A percentile compares a stretch with the other conserved stretches of the same genome.
phyloP scores from a whole-genome alignment of 2,329 filamentous ascomycete species.

The Emergomyces orientalis region DNA sequence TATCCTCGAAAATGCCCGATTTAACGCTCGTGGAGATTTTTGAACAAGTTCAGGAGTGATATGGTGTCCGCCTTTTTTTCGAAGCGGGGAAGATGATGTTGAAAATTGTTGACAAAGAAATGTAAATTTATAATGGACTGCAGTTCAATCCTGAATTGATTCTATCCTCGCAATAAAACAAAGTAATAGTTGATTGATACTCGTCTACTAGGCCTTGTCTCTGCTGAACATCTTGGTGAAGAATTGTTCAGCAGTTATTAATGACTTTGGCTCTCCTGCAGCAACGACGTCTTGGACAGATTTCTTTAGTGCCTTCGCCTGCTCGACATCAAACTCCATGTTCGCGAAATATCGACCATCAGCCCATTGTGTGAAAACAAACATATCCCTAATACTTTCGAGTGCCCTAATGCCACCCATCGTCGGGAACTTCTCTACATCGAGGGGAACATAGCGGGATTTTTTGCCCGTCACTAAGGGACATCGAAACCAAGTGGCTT shows the following conservation, averaged over 20 bases:
- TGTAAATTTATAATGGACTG: background rate
- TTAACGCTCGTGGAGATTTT: background rate
- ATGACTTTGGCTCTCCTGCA: background rate
- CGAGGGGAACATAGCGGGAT: conserved; percentile 1
- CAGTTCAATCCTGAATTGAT: background rate
- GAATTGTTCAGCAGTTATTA: background rate
- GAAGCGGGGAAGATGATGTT: background rate
- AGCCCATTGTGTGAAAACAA: conserved; percentile 1
- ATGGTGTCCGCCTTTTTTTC: background rate
- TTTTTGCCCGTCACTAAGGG: conserved; percentile 5
- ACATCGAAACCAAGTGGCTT: background rate
- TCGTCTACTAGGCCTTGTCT: background rate
- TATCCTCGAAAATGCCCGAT: background rate
- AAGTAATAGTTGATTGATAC: background rate
- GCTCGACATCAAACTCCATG: conserved; percentile 1
- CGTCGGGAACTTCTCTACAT: background rate
- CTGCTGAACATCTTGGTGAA: conserved; percentile 5
- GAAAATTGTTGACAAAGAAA: background rate
- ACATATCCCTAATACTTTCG: conserved; percentile 3
- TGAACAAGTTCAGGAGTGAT: background rate
- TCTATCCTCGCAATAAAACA: background rate
- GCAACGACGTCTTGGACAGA: background rate
- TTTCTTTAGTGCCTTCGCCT: background rate
- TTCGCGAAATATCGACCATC: conserved; percentile 6
- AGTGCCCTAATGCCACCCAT: background rate